A percentile compares a stretch with the other conserved stretches of the same genome.
phyloP scores from a whole-genome alignment of 371 early-diverging fungal species.

The Zopfochytrium polystomum region DNA sequence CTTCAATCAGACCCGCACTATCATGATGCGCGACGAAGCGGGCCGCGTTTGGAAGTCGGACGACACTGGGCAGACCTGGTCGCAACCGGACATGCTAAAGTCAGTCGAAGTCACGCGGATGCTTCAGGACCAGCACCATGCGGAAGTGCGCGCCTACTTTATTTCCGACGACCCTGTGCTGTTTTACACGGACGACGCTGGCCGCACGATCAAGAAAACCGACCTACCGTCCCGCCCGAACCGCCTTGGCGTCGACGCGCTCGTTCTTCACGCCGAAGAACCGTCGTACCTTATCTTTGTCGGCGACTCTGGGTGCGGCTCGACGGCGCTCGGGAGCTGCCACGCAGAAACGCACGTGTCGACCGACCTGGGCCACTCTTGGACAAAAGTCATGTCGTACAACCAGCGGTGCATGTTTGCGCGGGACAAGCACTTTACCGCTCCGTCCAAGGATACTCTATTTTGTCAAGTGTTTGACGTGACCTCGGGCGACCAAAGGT shows the following conservation, averaged over 20 bases:
- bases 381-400: constrained; percentile 64
- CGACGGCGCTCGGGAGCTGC: constrained; percentile 50
- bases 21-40: constrained; percentile 36
- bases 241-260: constrained; percentile 57
- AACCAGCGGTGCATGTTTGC: constrained; percentile 69
- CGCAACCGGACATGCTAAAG: constrained; percentile 26
- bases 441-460: constrained; percentile 52
- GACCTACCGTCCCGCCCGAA: constrained; percentile 60
- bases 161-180: constrained; percentile 59
- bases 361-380: constrained; percentile 62
- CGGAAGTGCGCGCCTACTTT: constrained; percentile 63
- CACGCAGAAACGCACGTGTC: constrained; percentile 69
- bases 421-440: constrained; percentile 53
- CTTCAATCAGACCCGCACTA: constrained; percentile 56
- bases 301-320: constrained; percentile 60
- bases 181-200: constrained; percentile 69
- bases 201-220: constrained; percentile 58
- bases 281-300: constrained; percentile 73
- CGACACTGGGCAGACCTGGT: constrained; percentile 78
- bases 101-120: constrained; percentile 49
- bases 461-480: constrained; percentile 68
- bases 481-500: constrained; percentile 57
- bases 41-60: constrained; percentile 58
- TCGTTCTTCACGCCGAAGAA: constrained; percentile 64
- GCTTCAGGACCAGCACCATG: constrained; percentile 67